A percentile compares a stretch with the other conserved stretches of the same genome.
phyloP scores from a whole-genome alignment of 176 grass and related monocot species.

The Oryza brachyantha region DNA sequence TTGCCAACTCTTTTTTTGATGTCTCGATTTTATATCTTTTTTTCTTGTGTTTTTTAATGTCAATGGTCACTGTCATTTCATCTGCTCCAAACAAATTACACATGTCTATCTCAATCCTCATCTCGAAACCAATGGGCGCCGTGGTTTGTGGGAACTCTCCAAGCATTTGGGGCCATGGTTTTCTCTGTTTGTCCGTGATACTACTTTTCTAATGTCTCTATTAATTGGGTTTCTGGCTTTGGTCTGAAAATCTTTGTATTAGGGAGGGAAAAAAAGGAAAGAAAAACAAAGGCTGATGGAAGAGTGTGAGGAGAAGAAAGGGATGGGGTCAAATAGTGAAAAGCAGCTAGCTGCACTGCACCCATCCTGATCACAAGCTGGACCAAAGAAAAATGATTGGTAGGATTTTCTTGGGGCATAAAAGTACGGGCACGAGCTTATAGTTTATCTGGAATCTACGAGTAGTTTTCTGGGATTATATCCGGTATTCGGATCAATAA shows the following conservation, averaged over 20 bases:
- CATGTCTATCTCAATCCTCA: not conserved
- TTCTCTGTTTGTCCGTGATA: not conserved
- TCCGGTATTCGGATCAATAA: too few relatives aligned
- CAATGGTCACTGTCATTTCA: not conserved
- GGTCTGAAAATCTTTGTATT: not conserved
- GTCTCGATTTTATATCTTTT: not conserved
- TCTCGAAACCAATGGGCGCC: not conserved
- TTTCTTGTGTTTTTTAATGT: not conserved
- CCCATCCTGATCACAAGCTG: not conserved
- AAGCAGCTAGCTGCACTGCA: constrained; percentile 30
- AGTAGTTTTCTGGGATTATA: too few relatives aligned
- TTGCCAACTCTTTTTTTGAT: not conserved
- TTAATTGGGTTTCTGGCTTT: not conserved
- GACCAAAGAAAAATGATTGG: not conserved
- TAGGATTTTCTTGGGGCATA: not conserved
- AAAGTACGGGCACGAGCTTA: not conserved
- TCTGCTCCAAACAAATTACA: not conserved
- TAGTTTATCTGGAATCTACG: too few relatives aligned
- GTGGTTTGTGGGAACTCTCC: constrained; percentile 16
- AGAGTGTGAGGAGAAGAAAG: not conserved
- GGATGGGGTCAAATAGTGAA: constrained; percentile 20
- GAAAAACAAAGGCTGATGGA: not conserved
- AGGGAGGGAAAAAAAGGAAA: not conserved
- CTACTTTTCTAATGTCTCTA: not conserved
- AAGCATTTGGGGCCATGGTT: constrained; percentile 19